Evolutionary conservation across 495 filamentous ascomycete genomes (phyloP), one percentile per base, ranked within the genome.

Genomic region (Podospora bellae-mahoneyi): DNA sequence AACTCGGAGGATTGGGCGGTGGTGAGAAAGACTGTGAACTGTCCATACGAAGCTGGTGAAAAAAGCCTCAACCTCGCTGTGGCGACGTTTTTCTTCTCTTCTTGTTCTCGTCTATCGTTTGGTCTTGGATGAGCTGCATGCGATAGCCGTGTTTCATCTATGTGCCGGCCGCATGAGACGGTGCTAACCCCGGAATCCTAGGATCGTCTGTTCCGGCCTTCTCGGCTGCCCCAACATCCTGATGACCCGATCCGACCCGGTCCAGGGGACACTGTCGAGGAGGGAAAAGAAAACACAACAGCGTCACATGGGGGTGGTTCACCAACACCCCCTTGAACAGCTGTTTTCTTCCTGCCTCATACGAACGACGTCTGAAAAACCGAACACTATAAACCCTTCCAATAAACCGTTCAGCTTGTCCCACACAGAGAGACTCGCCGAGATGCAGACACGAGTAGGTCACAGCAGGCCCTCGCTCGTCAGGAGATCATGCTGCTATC

Each of bases 401-500:
- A 48, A 48, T 48, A 18, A 48, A 48, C 39, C 39, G 39, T 48
- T 48, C 39, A 48, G 39, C 39, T 48, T 48, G 39, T 48, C 39
- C 39, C 39, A 48, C 39, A 48, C 39, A 10, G 39, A 13, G 39
- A 48, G 5, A 13, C 23, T 58, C 55, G 55, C 55, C 27, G 10
- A 62, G 15, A 39, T 64, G 60, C 64, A 66, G 64, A 68, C 60
- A 67, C 70, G 70, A 69, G 57, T 34, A 23, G 58, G 56, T 59
- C 60, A 63, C 64, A 54, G 27, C 70, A 68, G 60, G 15, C 48
- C 58, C 4, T 28, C 4, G 27, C 61, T 53, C 60, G 39, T 58
- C 55, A 60, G 61, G 58, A 19, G 63, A 68, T 68, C 59, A 62
- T 71, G 69, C 39, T 71, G 63, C 39, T 62, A 64, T 60, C 64